These are phyloP conservation scores for Candolleomyces efflorescens DNA, from an alignment of 768 basidiomycete genomes.

Conservation along the genomic window DNA sequence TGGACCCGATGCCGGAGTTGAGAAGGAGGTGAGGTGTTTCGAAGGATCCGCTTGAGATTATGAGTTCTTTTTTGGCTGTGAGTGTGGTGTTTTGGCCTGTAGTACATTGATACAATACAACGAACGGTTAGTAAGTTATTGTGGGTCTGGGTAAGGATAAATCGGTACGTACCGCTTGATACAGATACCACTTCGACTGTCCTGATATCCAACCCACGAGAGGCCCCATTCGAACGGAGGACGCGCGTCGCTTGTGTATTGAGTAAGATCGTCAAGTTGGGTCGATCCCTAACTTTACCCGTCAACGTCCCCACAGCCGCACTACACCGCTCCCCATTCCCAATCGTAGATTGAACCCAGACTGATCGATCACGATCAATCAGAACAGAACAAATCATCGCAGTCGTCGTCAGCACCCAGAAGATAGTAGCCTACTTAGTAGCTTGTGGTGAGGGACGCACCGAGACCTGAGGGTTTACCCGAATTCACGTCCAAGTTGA, in stretches of 20 bases:
- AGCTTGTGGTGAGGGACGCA: no score
- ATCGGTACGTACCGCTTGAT: neutral
- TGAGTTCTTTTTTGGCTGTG: constrained; percentile 4
- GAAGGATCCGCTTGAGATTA: constrained; percentile 1
- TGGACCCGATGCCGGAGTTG: constrained; percentile 3
- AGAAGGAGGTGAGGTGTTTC: constrained; percentile 3
- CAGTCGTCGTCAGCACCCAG: no score
- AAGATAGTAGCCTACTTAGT: no score
- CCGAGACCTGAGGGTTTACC: constrained; percentile 39
- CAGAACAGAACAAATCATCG: no score
- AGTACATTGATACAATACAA: no score
- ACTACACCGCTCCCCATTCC: constrained; percentile 18
- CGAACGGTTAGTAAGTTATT: neutral
- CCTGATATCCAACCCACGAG: neutral
- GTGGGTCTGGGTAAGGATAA: neutral
- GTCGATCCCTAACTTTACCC: neutral
- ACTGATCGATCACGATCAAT: no score
- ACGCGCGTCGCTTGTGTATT: neutral
- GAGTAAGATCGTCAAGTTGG: neutral
- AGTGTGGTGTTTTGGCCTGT: neutral
- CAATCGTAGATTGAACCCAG: constrained; percentile 17
- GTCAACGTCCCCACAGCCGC: no score
- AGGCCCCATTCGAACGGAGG: neutral
- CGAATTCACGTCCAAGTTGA: constrained; percentile 38
- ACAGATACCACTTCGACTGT: neutral